These are phyloP conservation scores for Chytriomyces hyalinus DNA, from an alignment of 192 early-diverging fungal species.

Conservation along the genomic window DNA sequence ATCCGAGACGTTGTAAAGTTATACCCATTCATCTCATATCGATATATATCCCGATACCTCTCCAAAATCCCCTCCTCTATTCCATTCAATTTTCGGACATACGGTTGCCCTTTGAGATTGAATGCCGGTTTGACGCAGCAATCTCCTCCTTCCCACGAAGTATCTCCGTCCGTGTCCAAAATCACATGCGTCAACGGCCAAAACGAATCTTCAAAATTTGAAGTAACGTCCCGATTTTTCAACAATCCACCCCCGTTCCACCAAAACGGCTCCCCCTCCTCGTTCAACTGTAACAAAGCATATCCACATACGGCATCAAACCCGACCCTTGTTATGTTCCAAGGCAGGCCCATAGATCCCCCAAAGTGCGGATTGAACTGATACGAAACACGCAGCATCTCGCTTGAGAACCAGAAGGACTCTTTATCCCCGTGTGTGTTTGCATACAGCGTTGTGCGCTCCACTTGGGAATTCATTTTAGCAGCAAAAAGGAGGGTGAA, in stretches of 20 bases:
- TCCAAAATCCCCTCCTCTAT: too few relatives aligned
- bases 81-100: too few relatives aligned
- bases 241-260: constrained; percentile 22
- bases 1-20: too few relatives aligned
- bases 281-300: constrained; percentile 9
- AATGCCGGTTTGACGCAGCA: too few relatives aligned
- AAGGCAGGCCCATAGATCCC: constrained; percentile 52
- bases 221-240: not conserved
- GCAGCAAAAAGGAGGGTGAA: constrained; percentile 11
- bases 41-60: too few relatives aligned
- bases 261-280: constrained; percentile 13
- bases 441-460: not conserved
- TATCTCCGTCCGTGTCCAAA: constrained; percentile 10
- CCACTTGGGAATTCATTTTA: constrained; percentile 16
- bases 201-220: too few relatives aligned
- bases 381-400: constrained; percentile 63
- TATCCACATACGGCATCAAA: not conserved
- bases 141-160: constrained; percentile 3
- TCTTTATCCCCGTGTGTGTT: constrained; percentile 67
- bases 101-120: too few relatives aligned
- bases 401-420: constrained; percentile 70
- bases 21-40: too few relatives aligned
- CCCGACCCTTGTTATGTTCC: not conserved
- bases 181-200: constrained; percentile 16
- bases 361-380: constrained; percentile 55